Percentiles rank a stretch among this genome's conserved stretches.
These are phyloP conservation scores for Prunus mongolica DNA, from an alignment of 306 rosid species.

Conservation along the genomic window DNA sequence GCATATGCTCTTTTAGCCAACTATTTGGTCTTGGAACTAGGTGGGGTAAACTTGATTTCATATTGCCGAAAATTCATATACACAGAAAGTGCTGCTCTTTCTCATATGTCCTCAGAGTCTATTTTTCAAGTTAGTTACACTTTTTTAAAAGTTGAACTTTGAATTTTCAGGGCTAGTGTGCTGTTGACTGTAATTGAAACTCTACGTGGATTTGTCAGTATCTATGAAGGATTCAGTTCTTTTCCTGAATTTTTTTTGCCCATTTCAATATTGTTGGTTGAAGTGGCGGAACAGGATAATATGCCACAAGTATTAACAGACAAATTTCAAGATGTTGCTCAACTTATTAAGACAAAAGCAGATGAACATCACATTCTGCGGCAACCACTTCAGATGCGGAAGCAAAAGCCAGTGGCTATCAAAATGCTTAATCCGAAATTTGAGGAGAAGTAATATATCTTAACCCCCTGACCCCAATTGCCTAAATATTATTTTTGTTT, in stretches of 20 bases:
- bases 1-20: neutral
- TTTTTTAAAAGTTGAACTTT: neutral
- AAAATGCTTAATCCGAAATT: conserved; percentile 72
- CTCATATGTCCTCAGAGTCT: neutral
- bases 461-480: neutral
- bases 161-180: conserved; percentile 60
- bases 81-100: neutral
- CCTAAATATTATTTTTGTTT: neutral
- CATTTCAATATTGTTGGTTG: conserved; percentile 42
- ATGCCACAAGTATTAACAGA: conserved; percentile 44
- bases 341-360: conserved; percentile 49
- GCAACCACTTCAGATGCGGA: conserved; percentile 82
- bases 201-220: conserved; percentile 46
- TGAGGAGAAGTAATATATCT: conserved; percentile 64
- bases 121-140: neutral
- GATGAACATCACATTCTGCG: conserved; percentile 47
- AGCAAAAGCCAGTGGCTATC: conserved; percentile 81
- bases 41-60: neutral
- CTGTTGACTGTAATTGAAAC: conserved; percentile 58
- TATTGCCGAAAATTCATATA: neutral
- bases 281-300: conserved; percentile 48
- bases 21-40: neutral
- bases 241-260: conserved; percentile 83
- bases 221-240: conserved; percentile 60
- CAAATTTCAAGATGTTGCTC: conserved; percentile 49